Evolutionary conservation across 306 rosid species (phyloP).

Genomic region (Lathyrus tuberosus): DNA sequence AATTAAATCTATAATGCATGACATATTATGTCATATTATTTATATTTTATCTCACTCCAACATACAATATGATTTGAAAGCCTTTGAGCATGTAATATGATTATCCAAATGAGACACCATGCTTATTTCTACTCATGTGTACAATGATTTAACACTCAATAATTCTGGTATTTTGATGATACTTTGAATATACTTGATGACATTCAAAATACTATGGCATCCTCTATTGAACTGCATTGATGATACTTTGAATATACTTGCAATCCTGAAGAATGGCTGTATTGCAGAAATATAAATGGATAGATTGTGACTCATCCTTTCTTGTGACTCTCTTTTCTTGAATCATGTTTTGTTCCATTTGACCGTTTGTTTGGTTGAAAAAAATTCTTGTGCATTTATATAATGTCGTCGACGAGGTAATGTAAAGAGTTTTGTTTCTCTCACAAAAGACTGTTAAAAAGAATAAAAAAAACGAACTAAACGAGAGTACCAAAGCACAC

Average conservation of each 20-base stretch:
- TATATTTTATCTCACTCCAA: background rate
- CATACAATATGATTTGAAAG: background rate
- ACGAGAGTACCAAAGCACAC: too few relatives aligned
- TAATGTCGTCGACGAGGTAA: constrained; percentile 29
- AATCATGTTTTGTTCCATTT: constrained; percentile 28
- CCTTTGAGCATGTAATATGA: constrained; percentile 11
- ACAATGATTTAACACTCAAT: background rate
- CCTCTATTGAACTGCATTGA: constrained; percentile 38
- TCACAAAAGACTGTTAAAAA: too few relatives aligned
- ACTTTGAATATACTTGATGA: constrained; percentile 85
- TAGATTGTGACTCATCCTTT: constrained; percentile 30
- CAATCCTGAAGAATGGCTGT: constrained; percentile 29
- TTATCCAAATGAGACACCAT: constrained; percentile 16
- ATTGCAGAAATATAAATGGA: constrained; percentile 20
- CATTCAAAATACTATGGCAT: constrained; percentile 7
- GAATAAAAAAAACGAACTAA: too few relatives aligned
- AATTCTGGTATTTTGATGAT: constrained; percentile 40
- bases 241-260: constrained; percentile 29
- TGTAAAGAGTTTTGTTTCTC: constrained; percentile 35
- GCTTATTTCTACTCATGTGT: constrained; percentile 1
- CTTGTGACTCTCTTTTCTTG: constrained; percentile 17
- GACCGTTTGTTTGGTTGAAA: constrained; percentile 33
- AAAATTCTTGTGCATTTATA: constrained; percentile 40
- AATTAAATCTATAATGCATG: background rate
- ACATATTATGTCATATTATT: background rate